These are phyloP conservation scores for Talaromyces sp. DNA, from an alignment of 2,329 filamentous ascomycete genomes.

Conservation along the genomic window DNA sequence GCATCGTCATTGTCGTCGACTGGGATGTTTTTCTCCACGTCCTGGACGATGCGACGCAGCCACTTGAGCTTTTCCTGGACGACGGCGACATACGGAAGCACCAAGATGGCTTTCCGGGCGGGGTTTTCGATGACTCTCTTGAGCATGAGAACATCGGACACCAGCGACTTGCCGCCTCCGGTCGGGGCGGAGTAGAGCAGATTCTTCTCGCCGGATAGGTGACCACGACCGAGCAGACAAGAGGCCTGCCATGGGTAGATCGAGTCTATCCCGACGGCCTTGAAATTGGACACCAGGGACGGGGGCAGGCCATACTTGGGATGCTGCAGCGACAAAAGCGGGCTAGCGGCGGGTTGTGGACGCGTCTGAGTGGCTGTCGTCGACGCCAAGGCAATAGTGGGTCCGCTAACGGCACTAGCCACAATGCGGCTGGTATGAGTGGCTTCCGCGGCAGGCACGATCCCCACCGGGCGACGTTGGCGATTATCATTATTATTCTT, in stretches of 20 bases:
- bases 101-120: slow-evolving; percentile 63
- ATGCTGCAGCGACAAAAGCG: slow-evolving; percentile 56
- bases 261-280: slow-evolving; percentile 59
- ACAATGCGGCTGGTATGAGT: slow-evolving; percentile 33
- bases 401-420: slow-evolving; percentile 28
- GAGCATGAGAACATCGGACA: slow-evolving; percentile 68
- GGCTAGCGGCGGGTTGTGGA: slow-evolving; percentile 21
- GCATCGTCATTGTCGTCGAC: slow-evolving; percentile 25
- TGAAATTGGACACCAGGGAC: slow-evolving; percentile 60
- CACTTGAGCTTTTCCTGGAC: slow-evolving; percentile 76
- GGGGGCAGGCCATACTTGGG: slow-evolving; percentile 58
- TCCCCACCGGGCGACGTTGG: slow-evolving; percentile 16
- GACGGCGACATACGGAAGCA: slow-evolving; percentile 72
- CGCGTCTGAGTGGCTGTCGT: neutral
- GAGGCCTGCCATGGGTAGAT: slow-evolving; percentile 79
- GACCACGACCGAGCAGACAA: slow-evolving; percentile 63
- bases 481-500: neutral
- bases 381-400: slow-evolving; percentile 1
- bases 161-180: slow-evolving; percentile 71
- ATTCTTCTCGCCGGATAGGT: slow-evolving; percentile 62
- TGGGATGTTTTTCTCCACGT: slow-evolving; percentile 41
- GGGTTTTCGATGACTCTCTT: slow-evolving; percentile 63
- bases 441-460: slow-evolving; percentile 23
- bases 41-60: slow-evolving; percentile 62
- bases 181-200: slow-evolving; percentile 77